These are phyloP conservation scores for Linderniella brevidens DNA, from an alignment of 257 asterid genomes.

Conservation along the genomic window DNA sequence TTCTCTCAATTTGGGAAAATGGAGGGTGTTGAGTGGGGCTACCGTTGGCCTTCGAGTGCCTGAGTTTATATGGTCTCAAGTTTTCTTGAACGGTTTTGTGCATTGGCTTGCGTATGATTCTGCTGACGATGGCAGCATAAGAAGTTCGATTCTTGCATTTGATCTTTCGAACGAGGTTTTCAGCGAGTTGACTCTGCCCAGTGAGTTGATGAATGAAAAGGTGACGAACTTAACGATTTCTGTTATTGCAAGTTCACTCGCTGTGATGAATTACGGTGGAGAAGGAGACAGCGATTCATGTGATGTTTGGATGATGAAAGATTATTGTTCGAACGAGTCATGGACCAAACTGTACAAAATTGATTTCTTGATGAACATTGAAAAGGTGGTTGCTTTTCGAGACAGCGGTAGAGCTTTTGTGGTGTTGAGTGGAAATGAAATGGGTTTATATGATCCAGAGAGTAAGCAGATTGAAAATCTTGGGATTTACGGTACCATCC, in stretches of 20 bases:
- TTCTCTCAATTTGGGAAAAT: slow-evolving; percentile 17
- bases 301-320: slow-evolving; percentile 48
- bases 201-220: slow-evolving; percentile 13
- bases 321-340: slow-evolving; percentile 29
- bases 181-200: slow-evolving; percentile 26
- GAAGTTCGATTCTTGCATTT: slow-evolving; percentile 24
- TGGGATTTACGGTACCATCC: slow-evolving; percentile 22
- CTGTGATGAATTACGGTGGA: slow-evolving; percentile 14
- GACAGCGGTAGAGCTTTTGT: slow-evolving; percentile 27
- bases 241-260: slow-evolving; percentile 19
- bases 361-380: slow-evolving; percentile 11
- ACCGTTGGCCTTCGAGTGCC: slow-evolving; percentile 13
- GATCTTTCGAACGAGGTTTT: slow-evolving; percentile 26
- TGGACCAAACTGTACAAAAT: slow-evolving; percentile 40
- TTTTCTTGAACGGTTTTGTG: slow-evolving; percentile 20
- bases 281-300: slow-evolving; percentile 8
- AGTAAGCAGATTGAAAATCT: slow-evolving; percentile 11
- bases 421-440: slow-evolving; percentile 9
- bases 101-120: slow-evolving; percentile 34
- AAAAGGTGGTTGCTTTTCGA: slow-evolving; percentile 25
- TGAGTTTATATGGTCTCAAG: slow-evolving; percentile 21
- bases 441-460: slow-evolving; percentile 21
- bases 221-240: slow-evolving; percentile 11
- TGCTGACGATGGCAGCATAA: not conserved
- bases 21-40: slow-evolving; percentile 21